A percentile compares a stretch with the other conserved stretches of the same genome.
Conservation (phyloP, 805 yeast species). For the Komagataella ulmi region DNA sequence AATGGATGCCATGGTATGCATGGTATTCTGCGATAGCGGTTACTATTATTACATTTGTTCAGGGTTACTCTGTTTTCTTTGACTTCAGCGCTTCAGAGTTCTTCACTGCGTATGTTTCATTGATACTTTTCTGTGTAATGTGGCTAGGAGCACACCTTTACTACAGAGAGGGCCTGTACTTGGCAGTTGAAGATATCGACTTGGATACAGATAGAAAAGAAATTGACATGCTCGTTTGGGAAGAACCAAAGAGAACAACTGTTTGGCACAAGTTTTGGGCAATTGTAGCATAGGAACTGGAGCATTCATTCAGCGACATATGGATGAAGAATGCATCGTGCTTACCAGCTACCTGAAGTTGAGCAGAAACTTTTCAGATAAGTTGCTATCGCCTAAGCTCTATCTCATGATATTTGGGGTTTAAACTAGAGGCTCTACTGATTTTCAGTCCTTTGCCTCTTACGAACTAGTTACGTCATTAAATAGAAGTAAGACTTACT, state of each 20-base stretch:
- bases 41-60: constrained; percentile 46
- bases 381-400: no score
- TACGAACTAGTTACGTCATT: no score
- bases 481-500: no score
- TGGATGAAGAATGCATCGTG: no score
- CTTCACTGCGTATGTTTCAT: constrained; percentile 61
- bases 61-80: constrained; percentile 60
- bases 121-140: constrained; percentile 40
- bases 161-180: constrained; percentile 31
- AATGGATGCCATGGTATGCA: constrained; percentile 51
- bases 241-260: constrained; percentile 35
- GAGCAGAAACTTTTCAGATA: no score
- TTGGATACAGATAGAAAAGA: constrained; percentile 56
- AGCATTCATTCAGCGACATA: neutral
- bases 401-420: no score
- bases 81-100: constrained; percentile 39
- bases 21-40: constrained; percentile 46
- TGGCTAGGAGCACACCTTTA: constrained; percentile 38
- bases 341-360: no score
- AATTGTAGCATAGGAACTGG: constrained; percentile 16
- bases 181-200: constrained; percentile 49
- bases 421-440: no score
- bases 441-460: no score
- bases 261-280: constrained; percentile 46
- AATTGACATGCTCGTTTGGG: constrained; percentile 47